Evolutionary conservation across 306 rosid genomes (phyloP), one percentile per base, ranked within the genome.

Genomic region (Quercus dentata): DNA sequence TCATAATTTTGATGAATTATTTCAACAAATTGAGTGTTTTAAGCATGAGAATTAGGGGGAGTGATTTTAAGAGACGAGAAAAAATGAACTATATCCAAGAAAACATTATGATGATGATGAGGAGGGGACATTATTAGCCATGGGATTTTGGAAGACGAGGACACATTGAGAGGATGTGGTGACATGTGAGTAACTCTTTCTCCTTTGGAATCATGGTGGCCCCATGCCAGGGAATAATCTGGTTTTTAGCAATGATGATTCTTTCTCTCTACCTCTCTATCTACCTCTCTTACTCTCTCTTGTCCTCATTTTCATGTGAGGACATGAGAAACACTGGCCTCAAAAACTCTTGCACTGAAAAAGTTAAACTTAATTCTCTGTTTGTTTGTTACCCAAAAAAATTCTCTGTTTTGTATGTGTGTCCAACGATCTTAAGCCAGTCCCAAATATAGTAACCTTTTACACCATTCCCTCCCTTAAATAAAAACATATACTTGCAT

Each of bases 211-310:
- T 85, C 78, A 85, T 79, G 78, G 85, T 88, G 93, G 89, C 85
- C 88, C 88, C 90, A 81, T 86, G 92, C 72, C 92, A 91, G 86
- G 52, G 90, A 89, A 89, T 88, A 83, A 86, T 87, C 79, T 78
- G 86, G 87, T 89, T 81, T 82, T 55, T 81, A 61, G 92, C 86
- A 89, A 91, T 86, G 69, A 91, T 91, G 88, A 84, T 83, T 85
- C 79, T 68, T 18, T 68, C 62, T 78, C 76, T 56, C 31, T 74
- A 77, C 69, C 56, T 54, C 71, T 7, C 78, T 14, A 44, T 71
- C 74, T 55, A n/a, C 58, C 51, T 82, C 71, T 71, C 65, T 76
- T 80, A 33, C 80, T 74, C 81, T 41, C 83, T 74, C 83, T 78
- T 81, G 81, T 75, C 82, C 84, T 78, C 76, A 74, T 78, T 70